Evolutionary conservation across 2,329 filamentous ascomycete species (phyloP), one percentile per base, ranked within the genome.

Genomic region (Fusarium lyarnte): DNA sequence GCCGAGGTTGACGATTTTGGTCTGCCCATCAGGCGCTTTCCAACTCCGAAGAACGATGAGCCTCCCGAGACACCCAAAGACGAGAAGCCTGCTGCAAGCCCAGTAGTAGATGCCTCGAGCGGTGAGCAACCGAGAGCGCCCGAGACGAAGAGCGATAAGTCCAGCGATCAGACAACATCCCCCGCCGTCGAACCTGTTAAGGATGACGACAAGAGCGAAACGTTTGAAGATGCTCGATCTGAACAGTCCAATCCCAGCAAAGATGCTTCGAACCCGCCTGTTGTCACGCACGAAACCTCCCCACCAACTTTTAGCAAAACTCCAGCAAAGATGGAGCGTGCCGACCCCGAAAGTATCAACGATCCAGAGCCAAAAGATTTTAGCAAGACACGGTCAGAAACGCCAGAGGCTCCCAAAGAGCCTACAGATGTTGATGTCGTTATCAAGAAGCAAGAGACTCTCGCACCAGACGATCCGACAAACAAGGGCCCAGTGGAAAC

Each of bases 1-100:
- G 53, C 66, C 35, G 89, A 91, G 76, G 82, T 90, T 66, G 92
- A 94, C 79, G 92, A 94, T 73, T 94, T 93, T 79, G 92, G 92
- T 55, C 82, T 94, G 71, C 91, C 91, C 23, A 87, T 92, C 69
- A 86, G 85, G 78, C 88, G 85, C 75, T 86, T 80, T 76, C 76
- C 80, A 76, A 81, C 79, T 59, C 80, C 82, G 33, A 73, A 76
- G 43, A 68, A 61, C 55, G 65, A 74, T 41, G 47, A 64, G 57
- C 61, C 74, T 47, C 59, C 51, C 70, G 35, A 78, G n/a, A 42
- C 70, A 23, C 25, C 65, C 16, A 47, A 58, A 36, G 46, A 71
- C 42, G 67, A 63, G 21, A 70, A 69, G 29, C 42, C 43, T 29
- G 33, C 29, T 38, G 21, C 67, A 36, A 46, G 27, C 36, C 25